A percentile compares a stretch with the other conserved stretches of the same genome.
phyloP scores from a whole-genome alignment of 179 eudicot genomes.

The Sideroxylon spinosum region DNA sequence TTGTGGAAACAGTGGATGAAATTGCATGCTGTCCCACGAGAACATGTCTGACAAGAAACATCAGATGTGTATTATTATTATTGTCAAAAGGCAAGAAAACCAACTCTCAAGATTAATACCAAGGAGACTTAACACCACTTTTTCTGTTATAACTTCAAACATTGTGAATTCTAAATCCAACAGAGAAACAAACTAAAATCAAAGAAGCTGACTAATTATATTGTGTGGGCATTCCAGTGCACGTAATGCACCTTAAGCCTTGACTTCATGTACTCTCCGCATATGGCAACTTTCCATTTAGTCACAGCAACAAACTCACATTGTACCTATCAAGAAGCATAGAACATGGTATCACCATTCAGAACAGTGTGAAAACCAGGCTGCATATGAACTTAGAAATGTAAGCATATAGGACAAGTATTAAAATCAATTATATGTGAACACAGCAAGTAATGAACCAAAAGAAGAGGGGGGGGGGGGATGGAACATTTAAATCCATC shows the following conservation, averaged over 20 bases:
- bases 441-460: neutral
- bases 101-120: constrained; percentile 1
- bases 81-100: neutral
- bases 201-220: neutral
- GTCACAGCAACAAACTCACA: constrained; percentile 82
- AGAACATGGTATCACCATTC: constrained; percentile 8
- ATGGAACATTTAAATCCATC: neutral
- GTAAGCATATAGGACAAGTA: neutral
- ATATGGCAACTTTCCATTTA: constrained; percentile 89
- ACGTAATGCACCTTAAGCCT: constrained; percentile 59
- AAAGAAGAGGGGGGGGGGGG: neutral
- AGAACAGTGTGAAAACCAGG: neutral
- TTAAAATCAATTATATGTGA: neutral
- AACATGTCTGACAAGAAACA: constrained; percentile 56
- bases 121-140: neutral
- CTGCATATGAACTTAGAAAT: neutral
- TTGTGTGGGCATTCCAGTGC: neutral
- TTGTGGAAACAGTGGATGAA: constrained; percentile 87
- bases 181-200: neutral
- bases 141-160: neutral
- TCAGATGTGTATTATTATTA: neutral
- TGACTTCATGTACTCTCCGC: constrained; percentile 92
- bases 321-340: constrained; percentile 33
- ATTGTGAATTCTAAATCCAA: neutral
- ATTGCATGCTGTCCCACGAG: constrained; percentile 86